These are phyloP conservation scores for Camelina hispida DNA, from an alignment of 345 rosid species.

Conservation along the genomic window DNA sequence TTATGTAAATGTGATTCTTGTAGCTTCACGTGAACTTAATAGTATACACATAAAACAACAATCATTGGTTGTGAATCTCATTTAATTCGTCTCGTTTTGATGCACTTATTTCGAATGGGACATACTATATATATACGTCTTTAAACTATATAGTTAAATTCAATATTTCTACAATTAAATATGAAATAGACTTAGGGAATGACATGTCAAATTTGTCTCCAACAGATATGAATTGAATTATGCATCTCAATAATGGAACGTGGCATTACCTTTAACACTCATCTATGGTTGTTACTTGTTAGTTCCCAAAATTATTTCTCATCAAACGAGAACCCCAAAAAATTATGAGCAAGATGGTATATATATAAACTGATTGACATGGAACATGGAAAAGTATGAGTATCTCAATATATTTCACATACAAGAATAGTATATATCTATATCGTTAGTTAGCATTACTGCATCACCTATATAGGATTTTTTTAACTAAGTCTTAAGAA, in stretches of 20 bases:
- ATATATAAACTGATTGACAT: background rate
- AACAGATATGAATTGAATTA: slow-evolving; percentile 25
- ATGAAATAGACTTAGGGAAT: slow-evolving; percentile 30
- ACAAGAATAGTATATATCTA: background rate
- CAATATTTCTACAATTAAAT: slow-evolving; percentile 17
- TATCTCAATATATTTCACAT: background rate
- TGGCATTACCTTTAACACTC: slow-evolving; percentile 40
- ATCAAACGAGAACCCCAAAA: background rate
- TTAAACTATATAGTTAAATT: slow-evolving; percentile 29
- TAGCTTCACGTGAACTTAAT: slow-evolving; percentile 41
- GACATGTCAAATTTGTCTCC: slow-evolving; percentile 43
- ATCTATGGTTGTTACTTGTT: slow-evolving; percentile 9
- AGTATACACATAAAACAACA: slow-evolving; percentile 26
- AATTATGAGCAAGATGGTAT: background rate
- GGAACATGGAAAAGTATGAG: background rate
- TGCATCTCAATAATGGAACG: slow-evolving; percentile 40
- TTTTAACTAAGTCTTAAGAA: too few species aligned
- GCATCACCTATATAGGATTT: too few species aligned
- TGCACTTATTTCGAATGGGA: slow-evolving; percentile 38
- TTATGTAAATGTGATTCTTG: slow-evolving; percentile 37
- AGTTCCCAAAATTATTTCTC: slow-evolving; percentile 13
- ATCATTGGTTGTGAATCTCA: slow-evolving; percentile 36
- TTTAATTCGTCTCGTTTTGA: slow-evolving; percentile 29
- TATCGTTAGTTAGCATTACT: background rate
- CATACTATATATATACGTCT: slow-evolving; percentile 8